Evolutionary conservation across 1,284 basidiomycete genomes (phyloP).

Genomic region (Sparassis latifolia): DNA sequence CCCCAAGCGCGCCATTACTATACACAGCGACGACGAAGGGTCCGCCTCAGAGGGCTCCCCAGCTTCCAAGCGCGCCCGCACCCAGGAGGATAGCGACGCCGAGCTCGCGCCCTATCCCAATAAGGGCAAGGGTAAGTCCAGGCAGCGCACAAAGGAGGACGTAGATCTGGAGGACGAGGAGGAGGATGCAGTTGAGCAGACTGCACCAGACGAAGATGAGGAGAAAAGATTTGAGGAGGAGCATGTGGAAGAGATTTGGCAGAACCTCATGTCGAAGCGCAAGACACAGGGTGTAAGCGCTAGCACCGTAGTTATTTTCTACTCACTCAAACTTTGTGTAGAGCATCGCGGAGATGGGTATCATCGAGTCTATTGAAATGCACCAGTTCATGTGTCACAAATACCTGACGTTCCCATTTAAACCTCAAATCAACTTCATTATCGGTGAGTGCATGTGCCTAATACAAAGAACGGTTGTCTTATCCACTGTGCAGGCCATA

Average conservation of each 20-base stretch:
- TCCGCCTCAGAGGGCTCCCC: slow-evolving; percentile 22
- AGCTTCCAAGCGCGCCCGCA: slow-evolving; percentile 37
- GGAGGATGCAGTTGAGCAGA: slow-evolving; percentile 25
- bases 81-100: slow-evolving; percentile 32
- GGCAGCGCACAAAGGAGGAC: slow-evolving; percentile 27
- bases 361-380: slow-evolving; percentile 84
- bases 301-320: slow-evolving; percentile 9
- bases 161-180: slow-evolving; percentile 29
- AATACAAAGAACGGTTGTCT: no score
- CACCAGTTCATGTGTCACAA: slow-evolving; percentile 97
- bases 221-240: slow-evolving; percentile 57
- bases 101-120: slow-evolving; percentile 14
- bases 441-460: slow-evolving; percentile 60
- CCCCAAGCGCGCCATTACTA: slow-evolving; percentile 29
- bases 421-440: slow-evolving; percentile 93
- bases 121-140: slow-evolving; percentile 23
- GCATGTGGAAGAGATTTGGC: slow-evolving; percentile 49
- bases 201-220: slow-evolving; percentile 38
- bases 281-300: slow-evolving; percentile 51
- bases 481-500: slow-evolving; percentile 51
- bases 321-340: slow-evolving; percentile 20
- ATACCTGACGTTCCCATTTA: slow-evolving; percentile 76
- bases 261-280: slow-evolving; percentile 44
- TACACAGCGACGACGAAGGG: slow-evolving; percentile 30
- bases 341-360: slow-evolving; percentile 78